These are phyloP conservation scores for Mycena leptocephala DNA, from an alignment of 768 basidiomycete species.

Conservation along the genomic window DNA sequence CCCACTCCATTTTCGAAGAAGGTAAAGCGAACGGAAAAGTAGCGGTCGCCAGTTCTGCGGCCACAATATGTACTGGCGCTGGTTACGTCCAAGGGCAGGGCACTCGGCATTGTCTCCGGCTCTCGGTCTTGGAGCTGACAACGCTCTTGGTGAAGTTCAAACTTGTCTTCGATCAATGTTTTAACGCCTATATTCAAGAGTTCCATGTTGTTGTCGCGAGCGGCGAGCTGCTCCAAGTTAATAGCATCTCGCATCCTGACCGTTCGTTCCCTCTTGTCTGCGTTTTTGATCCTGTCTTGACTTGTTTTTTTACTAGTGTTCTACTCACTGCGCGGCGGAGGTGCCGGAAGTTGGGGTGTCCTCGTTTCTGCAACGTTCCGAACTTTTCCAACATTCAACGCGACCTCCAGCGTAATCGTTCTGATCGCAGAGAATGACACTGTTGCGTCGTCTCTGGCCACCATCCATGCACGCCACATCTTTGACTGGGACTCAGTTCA, in stretches of 20 bases:
- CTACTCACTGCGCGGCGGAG: slow-evolving; percentile 48
- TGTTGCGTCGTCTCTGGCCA: slow-evolving; percentile 43
- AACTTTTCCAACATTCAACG: slow-evolving; percentile 53
- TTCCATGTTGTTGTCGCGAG: slow-evolving; percentile 49
- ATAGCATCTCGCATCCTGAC: slow-evolving; percentile 43
- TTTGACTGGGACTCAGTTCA: slow-evolving; percentile 50
- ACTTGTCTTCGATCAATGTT: too few species aligned
- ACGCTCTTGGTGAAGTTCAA: slow-evolving; percentile 35
- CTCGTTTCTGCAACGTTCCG: slow-evolving; percentile 53
- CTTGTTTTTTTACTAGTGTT: slow-evolving; percentile 41
- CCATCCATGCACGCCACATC: slow-evolving; percentile 53
- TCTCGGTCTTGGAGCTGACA: slow-evolving; percentile 46
- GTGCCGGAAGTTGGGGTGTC: slow-evolving; percentile 56
- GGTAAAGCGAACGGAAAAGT: not conserved
- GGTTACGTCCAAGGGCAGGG: slow-evolving; percentile 51
- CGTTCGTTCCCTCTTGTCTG: slow-evolving; percentile 25
- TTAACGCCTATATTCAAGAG: slow-evolving; percentile 33
- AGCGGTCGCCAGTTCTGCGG: slow-evolving; percentile 37
- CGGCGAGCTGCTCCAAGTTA: slow-evolving; percentile 44
- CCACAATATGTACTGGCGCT: slow-evolving; percentile 43
- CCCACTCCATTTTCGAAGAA: not conserved
- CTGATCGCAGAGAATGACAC: slow-evolving; percentile 36
- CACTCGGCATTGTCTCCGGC: slow-evolving; percentile 46
- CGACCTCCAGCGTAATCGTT: slow-evolving; percentile 35
- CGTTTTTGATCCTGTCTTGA: not conserved